Percentiles rank a stretch among this genome's conserved stretches.
phyloP scores from a whole-genome alignment of 345 rosid genomes.

The Citrus hindsii region DNA sequence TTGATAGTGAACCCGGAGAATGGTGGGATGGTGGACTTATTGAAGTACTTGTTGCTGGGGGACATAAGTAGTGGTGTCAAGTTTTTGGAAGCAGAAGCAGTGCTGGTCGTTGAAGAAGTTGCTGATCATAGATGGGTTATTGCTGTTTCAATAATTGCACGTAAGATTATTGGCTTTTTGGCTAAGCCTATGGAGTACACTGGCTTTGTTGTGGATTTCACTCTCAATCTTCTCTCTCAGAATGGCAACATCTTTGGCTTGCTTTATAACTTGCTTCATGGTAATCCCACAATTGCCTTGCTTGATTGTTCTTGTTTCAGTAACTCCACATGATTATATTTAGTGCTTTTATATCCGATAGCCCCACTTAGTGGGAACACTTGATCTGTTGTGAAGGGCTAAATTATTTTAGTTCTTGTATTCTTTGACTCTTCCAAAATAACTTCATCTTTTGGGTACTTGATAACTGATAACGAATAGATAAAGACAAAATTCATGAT shows the following conservation, averaged over 20 bases:
- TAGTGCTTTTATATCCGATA: neutral
- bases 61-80: constrained; percentile 36
- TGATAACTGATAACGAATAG: neutral
- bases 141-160: constrained; percentile 51
- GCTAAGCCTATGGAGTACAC: constrained; percentile 63
- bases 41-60: constrained; percentile 35
- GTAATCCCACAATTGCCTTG: constrained; percentile 23
- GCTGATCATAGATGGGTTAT: constrained; percentile 57
- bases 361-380: neutral
- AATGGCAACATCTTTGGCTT: constrained; percentile 59
- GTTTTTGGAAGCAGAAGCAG: constrained; percentile 37
- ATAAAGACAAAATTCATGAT: neutral
- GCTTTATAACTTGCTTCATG: constrained; percentile 38
- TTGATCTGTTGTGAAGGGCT: neutral
- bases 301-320: neutral
- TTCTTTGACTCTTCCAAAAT: neutral
- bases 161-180: constrained; percentile 48
- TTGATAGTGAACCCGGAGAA: constrained; percentile 59
- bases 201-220: constrained; percentile 54
- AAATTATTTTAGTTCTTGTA: neutral
- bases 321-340: neutral
- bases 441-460: neutral
- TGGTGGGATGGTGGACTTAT: constrained; percentile 54
- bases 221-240: constrained; percentile 57
- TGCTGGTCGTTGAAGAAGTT: constrained; percentile 14